Percentiles rank a stretch among this genome's conserved stretches.
Conservation (phyloP, 352 stramenopile genomes). For the Pythium scleroteichum region DNA sequence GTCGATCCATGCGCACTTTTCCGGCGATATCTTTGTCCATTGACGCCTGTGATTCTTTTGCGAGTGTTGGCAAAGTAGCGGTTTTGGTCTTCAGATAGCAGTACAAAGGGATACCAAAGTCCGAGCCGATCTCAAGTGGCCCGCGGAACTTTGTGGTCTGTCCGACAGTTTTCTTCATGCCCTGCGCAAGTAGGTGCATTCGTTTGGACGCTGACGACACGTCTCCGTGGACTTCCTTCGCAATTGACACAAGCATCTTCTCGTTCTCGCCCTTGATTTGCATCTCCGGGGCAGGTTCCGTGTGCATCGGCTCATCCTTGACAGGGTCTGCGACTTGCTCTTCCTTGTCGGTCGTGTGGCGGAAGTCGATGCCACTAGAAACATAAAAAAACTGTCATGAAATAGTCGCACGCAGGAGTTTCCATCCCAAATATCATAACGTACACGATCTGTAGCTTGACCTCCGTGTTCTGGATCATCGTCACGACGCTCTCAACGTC, state of each 20-base stretch:
- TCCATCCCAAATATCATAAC: slow-evolving; percentile 6
- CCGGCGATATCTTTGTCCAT: slow-evolving; percentile 57
- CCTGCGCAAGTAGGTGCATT: slow-evolving; percentile 73
- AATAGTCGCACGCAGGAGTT: too few species aligned
- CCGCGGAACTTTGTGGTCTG: slow-evolving; percentile 82
- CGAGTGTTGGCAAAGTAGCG: slow-evolving; percentile 63
- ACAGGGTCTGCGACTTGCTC: slow-evolving; percentile 5
- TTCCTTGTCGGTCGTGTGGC: slow-evolving; percentile 42
- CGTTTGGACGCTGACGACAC: slow-evolving; percentile 68
- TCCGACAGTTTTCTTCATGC: slow-evolving; percentile 72
- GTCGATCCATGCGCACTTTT: slow-evolving; percentile 74
- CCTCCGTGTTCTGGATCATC: slow-evolving; percentile 81
- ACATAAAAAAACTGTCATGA: slow-evolving; percentile 7
- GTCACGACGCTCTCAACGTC: slow-evolving; percentile 70
- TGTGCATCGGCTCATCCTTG: slow-evolving; percentile 29
- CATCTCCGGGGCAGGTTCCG: slow-evolving; percentile 13
- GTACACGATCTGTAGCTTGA: slow-evolving; percentile 82
- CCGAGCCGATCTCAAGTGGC: slow-evolving; percentile 59
- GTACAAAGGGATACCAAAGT: slow-evolving; percentile 71
- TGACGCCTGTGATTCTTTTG: slow-evolving; percentile 70
- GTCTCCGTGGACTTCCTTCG: slow-evolving; percentile 63
- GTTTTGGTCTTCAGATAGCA: slow-evolving; percentile 83
- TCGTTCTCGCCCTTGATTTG: slow-evolving; percentile 69
- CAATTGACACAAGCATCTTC: slow-evolving; percentile 85
- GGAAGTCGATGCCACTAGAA: slow-evolving; percentile 67